Evolutionary conservation across 306 rosid genomes (phyloP), one percentile per base, ranked within the genome.

Genomic region (Begonia masoniana): DNA sequence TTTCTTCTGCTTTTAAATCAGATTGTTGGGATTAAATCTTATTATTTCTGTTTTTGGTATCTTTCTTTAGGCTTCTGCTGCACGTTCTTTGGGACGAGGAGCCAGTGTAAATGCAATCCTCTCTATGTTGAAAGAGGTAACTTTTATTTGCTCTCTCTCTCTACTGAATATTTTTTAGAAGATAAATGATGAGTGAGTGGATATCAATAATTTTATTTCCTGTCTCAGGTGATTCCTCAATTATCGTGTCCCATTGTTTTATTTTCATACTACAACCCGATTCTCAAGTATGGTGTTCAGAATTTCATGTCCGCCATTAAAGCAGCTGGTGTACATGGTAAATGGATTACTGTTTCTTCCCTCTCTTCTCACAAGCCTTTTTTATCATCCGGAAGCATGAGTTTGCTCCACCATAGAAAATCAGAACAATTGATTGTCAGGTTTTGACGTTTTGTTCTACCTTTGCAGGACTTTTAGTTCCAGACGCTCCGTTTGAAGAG

Each of bases 401-500:
- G n/a, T n/a, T n/a, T n/a, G n/a, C n/a, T n/a, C n/a, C n/a, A n/a
- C n/a, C n/a, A n/a, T n/a, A n/a, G n/a, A n/a, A n/a, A n/a, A n/a
- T n/a, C n/a, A n/a, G n/a, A n/a, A n/a, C n/a, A 13, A 23, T n/a
- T 9, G 31, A 5, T 52, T 26, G 36, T 2, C 3, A 31, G 8
- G 39, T 23, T 48, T 15, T 46, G 51, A 14, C 26, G 57, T 19
- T 17, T 17, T 17, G 19, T 17, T 17, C 19, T 17, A 17, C 19
- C 19, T 17, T 50, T 71, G 70, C 63, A 83, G 97, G 97, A 57
- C 88, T 91, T 63, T 88, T 91, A 53, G 94, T 91, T 58, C 96
- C 97, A 9, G 97, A 91, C 67, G 92, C 85, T 62, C 96, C 97
- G 43, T 68, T 85, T 52, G 97, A 86, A 65, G 92, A 85, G 76